A percentile compares a stretch with the other conserved stretches of the same genome.
These are phyloP conservation scores for Taphrina betulina DNA, from an alignment of 1,139 yeast species.

Conservation along the genomic window DNA sequence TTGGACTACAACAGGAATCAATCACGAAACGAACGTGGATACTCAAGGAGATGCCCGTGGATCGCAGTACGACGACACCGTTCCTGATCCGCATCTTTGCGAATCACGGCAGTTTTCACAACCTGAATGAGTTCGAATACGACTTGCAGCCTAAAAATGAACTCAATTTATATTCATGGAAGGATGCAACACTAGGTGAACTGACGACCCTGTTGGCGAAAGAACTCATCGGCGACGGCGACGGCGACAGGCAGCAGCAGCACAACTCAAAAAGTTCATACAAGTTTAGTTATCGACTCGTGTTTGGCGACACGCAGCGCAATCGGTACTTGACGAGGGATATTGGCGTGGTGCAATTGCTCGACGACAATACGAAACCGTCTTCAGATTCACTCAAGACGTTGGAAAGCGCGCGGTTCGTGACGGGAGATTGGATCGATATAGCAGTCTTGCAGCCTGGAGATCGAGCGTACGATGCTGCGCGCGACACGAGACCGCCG, in stretches of 20 bases:
- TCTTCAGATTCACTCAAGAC: conserved; percentile 3
- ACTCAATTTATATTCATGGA: conserved; percentile 11
- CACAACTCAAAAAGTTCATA: background rate
- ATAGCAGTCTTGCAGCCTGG: conserved; percentile 21
- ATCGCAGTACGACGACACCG: conserved; percentile 14
- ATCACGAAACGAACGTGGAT: no score
- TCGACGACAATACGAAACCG: background rate
- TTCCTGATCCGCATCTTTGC: conserved; percentile 18
- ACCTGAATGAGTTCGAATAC: conserved; percentile 6
- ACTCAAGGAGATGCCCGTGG: background rate
- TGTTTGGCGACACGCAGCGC: conserved; percentile 5
- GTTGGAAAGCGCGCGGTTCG: conserved; percentile 13
- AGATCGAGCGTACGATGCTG: conserved; percentile 3
- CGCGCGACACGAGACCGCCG: background rate
- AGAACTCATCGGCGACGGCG: background rate
- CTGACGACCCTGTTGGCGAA: conserved; percentile 11
- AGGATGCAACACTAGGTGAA: conserved; percentile 14
- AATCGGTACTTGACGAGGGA: background rate
- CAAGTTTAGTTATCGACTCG: conserved; percentile 4
- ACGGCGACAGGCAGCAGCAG: background rate
- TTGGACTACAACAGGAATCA: no score
- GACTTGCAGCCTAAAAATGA: conserved; percentile 3
- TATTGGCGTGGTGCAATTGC: conserved; percentile 8
- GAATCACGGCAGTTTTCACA: conserved; percentile 21
- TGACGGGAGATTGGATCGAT: conserved; percentile 20